Base-by-base conservation (phyloP, 2,329 filamentous ascomycete genomes). In the Myotisia sp. region DNA sequence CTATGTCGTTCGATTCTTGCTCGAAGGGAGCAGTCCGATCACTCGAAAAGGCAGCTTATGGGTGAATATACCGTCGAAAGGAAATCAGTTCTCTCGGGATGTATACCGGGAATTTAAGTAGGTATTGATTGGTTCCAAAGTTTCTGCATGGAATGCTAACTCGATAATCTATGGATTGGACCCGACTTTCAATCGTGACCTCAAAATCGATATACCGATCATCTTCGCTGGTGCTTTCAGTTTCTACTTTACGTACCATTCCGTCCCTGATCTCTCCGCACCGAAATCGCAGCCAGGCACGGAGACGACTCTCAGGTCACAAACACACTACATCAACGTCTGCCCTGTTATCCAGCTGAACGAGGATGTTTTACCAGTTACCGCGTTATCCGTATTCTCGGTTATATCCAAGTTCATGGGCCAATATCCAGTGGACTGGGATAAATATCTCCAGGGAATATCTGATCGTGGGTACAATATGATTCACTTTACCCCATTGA, bases 321-420 rank as follows among this genome's bases (percentile, higher is more conserved):
- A 74, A 10, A 67, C 74, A 38, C 87, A 87, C 65, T 95, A 94
- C 63, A 83, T 98, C 53, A 86, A 95, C 70, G 83, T 98, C 24
- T 80, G 81, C 12, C 90, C 92, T 0, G 71, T 70, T 19, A 67
- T 98, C 45, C 73, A 68, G 7, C 70, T 95, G 37, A 77, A 83
- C 36, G 76, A 77, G 36, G 65, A 74, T 29, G 71, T 74, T 6
- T 60, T 98, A 47, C 86, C 90, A 1, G 67, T 95, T 47, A 76
- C 90, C 45, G 83, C 87, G 1, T 66, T 98, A 32, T 92, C 84
- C 9, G 71, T 94, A 44, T 92, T 94, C 60, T 95, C 90, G 7
- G 70, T 87, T 37, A 82, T 98, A 42, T 94, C 87, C 53, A 98
- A 98, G 60, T 94, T 94, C 62, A 92, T 98, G 83, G 90, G 90